phyloP scores from a whole-genome alignment of 225 moss, liverwort and hornwort genomes.

The Asterella californica region DNA sequence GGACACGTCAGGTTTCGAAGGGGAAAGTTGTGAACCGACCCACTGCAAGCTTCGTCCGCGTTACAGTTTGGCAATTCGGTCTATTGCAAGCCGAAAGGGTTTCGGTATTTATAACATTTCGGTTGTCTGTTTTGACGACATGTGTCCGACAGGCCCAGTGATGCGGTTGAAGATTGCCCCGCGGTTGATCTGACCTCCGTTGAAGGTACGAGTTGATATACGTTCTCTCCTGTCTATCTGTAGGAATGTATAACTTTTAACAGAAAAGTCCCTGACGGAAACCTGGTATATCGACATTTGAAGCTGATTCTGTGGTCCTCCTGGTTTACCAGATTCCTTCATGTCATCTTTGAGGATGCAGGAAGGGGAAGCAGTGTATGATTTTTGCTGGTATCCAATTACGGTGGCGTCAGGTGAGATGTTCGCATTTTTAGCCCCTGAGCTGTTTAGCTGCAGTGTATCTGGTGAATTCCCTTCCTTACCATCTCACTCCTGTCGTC shows the following conservation, averaged over 20 bases:
- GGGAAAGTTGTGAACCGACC: neutral
- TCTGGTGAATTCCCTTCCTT: neutral
- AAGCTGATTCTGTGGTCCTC: neutral
- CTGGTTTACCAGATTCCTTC: constrained; percentile 62
- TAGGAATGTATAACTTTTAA: neutral
- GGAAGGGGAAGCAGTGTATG: constrained; percentile 96
- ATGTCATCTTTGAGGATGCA: constrained; percentile 56
- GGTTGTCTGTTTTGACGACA: neutral
- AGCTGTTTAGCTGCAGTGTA: neutral
- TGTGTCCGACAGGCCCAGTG: constrained; percentile 49
- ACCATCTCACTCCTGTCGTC: neutral
- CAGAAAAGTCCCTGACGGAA: neutral
- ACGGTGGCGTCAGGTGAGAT: constrained; percentile 69
- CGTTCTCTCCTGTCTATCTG: neutral
- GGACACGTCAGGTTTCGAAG: neutral
- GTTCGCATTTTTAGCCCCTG: neutral
- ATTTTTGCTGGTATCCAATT: constrained; percentile 92
- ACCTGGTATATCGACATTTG: neutral
- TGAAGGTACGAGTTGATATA: constrained; percentile 46
- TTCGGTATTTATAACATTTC: neutral
- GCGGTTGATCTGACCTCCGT: constrained; percentile 39
- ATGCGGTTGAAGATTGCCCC: constrained; percentile 57
- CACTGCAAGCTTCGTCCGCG: neutral
- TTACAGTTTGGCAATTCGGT: neutral
- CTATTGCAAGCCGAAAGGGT: neutral